These are phyloP conservation scores for Quercus aquifolioides DNA, from an alignment of 306 rosid species.

Conservation along the genomic window DNA sequence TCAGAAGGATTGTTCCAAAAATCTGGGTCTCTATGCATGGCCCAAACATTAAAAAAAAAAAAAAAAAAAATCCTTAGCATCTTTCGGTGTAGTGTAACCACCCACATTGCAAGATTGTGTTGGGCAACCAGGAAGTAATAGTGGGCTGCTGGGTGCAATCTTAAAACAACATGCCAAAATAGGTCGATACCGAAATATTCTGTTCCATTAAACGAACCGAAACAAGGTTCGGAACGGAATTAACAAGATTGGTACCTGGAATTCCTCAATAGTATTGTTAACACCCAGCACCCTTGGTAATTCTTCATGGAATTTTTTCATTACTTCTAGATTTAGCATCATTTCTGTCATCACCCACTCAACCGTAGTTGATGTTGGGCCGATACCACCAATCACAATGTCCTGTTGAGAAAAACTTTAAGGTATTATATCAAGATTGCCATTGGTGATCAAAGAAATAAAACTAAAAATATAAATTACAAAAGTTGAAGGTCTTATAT, in stretches of 20 bases:
- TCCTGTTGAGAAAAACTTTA: constrained; percentile 18
- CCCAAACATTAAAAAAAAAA: constrained; percentile 13
- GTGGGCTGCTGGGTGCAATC: too few relatives aligned
- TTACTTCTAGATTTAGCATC: constrained; percentile 5
- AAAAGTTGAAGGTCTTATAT: too few relatives aligned
- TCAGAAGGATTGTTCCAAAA: constrained; percentile 19
- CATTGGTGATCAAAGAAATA: too few relatives aligned
- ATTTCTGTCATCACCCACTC: constrained; percentile 41
- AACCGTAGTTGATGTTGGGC: constrained; percentile 20
- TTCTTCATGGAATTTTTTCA: constrained; percentile 23
- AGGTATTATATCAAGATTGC: too few relatives aligned
- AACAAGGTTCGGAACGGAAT: too few relatives aligned
- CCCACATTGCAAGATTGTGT: neutral
- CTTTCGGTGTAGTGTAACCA: constrained; percentile 23
- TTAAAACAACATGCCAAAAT: too few relatives aligned
- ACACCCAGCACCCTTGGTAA: constrained; percentile 18
- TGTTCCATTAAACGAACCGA: neutral
- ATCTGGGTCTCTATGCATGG: constrained; percentile 30
- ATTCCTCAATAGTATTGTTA: constrained; percentile 29
- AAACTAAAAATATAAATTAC: too few relatives aligned
- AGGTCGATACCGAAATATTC: neutral
- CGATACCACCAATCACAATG: constrained; percentile 29
- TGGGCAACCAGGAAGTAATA: too few relatives aligned
- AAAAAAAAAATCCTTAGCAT: neutral
- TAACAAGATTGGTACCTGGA: neutral